These are phyloP conservation scores for Cubamyces sp. DNA, from an alignment of 768 basidiomycete species.

Conservation along the genomic window DNA sequence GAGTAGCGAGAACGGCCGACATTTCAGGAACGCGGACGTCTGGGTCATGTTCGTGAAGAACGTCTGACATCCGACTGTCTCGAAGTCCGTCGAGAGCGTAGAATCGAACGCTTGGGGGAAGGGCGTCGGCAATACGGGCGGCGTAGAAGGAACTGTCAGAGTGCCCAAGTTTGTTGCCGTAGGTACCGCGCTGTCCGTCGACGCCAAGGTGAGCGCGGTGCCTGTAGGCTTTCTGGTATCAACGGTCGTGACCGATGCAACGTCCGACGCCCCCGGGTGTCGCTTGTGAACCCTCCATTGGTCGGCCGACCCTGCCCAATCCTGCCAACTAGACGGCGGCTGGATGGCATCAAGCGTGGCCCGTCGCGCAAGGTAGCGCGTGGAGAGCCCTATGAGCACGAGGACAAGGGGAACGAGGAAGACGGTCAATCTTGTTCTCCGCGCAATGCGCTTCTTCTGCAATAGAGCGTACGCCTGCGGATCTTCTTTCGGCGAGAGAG, in stretches of 20 bases:
- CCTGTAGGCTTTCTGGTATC: constrained; percentile 4
- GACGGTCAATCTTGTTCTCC: constrained; percentile 53
- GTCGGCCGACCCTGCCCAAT: constrained; percentile 28
- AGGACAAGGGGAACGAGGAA: constrained; percentile 60
- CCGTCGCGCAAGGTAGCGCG: constrained; percentile 55
- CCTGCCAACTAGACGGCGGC: constrained; percentile 15
- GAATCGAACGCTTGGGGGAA: constrained; percentile 80
- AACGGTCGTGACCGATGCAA: constrained; percentile 12
- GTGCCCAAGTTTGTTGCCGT: constrained; percentile 35
- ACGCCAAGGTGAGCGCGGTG: constrained; percentile 13
- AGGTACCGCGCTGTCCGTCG: constrained; percentile 18
- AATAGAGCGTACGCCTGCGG: constrained; percentile 9
- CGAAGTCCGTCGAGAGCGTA: constrained; percentile 65
- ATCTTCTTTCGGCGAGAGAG: constrained; percentile 17
- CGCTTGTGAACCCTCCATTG: constrained; percentile 50
- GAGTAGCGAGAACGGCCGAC: constrained; percentile 76
- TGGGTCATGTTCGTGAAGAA: constrained; percentile 82
- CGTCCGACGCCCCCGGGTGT: constrained; percentile 35
- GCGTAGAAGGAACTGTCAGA: constrained; percentile 46
- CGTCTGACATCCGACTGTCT: constrained; percentile 60
- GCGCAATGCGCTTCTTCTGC: constrained; percentile 48
- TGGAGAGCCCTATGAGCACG: constrained; percentile 55
- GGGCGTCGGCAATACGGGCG: constrained; percentile 67
- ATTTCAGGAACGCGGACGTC: constrained; percentile 62
- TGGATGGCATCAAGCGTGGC: constrained; percentile 48